Evolutionary conservation across 257 asterid genomes (phyloP).

Genomic region (Fraxinus excelsior): DNA sequence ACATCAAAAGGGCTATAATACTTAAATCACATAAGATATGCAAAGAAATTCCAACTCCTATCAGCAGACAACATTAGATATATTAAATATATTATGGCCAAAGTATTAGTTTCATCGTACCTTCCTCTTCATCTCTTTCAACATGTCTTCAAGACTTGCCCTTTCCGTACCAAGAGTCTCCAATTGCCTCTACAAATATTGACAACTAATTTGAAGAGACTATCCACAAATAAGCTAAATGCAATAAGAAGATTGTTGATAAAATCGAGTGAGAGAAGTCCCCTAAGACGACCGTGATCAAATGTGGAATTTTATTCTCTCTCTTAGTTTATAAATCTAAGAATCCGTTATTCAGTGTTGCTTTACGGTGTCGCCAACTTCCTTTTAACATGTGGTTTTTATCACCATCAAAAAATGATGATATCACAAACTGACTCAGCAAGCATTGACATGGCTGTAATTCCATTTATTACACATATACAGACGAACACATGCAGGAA

Average conservation of each 20-base stretch:
- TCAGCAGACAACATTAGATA: not conserved
- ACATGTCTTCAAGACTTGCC: constrained; percentile 99
- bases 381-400: constrained; percentile 5
- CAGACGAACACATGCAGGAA: not conserved
- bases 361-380: constrained; percentile 1
- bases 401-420: constrained; percentile 2
- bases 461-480: not conserved
- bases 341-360: no score
- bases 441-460: not conserved
- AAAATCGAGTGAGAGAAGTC: constrained; percentile 11
- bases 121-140: constrained; percentile 99
- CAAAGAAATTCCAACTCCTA: not conserved
- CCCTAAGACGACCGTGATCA: not conserved
- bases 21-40: not conserved
- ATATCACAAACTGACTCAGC: not conserved
- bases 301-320: constrained; percentile 5
- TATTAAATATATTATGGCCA: constrained; percentile 6
- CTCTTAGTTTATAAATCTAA: constrained; percentile 2
- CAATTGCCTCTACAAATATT: constrained; percentile 77
- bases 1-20: not conserved
- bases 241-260: constrained; percentile 19
- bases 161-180: constrained; percentile 96
- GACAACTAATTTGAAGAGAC: not conserved
- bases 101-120: constrained; percentile 39
- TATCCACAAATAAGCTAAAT: not conserved